A percentile compares a stretch with the other conserved stretches of the same genome.
Evolutionary conservation across 1,284 basidiomycete species (phyloP).

Genomic region (Pisolithus thermaeus): DNA sequence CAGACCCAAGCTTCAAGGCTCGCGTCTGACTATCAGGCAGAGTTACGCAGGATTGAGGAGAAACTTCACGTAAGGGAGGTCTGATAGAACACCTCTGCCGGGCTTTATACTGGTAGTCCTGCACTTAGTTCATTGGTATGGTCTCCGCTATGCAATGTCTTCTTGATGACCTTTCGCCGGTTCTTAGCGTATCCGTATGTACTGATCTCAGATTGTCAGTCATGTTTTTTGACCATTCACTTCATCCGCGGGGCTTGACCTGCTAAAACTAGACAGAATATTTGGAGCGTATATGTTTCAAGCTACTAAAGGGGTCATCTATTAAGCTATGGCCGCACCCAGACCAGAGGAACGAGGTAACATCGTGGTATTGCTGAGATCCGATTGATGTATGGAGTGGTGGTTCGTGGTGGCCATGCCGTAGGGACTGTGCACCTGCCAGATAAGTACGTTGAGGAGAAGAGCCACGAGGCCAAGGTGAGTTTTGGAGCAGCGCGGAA

Average conservation of each 20-base stretch:
- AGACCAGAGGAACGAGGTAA: slow-evolving; percentile 15
- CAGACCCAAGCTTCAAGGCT: slow-evolving; percentile 25
- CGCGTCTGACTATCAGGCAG: slow-evolving; percentile 30
- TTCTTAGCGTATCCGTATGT: not conserved
- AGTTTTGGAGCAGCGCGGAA: not conserved
- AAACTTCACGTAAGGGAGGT: slow-evolving; percentile 27
- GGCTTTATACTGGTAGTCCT: slow-evolving; percentile 21
- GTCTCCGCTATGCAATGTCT: slow-evolving; percentile 12
- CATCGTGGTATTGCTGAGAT: slow-evolving; percentile 18
- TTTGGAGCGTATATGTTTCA: too few relatives aligned
- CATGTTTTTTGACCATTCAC: not conserved
- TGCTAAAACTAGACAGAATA: not conserved
- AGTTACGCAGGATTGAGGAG: slow-evolving; percentile 31
- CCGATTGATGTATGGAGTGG: too few relatives aligned
- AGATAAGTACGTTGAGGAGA: not conserved
- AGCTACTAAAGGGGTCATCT: not conserved
- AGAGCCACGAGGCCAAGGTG: not conserved
- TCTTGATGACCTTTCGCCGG: slow-evolving; percentile 3
- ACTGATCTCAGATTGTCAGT: slow-evolving; percentile 1
- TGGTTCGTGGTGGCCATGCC: too few relatives aligned
- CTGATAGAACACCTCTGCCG: slow-evolving; percentile 9
- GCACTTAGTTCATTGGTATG: slow-evolving; percentile 22
- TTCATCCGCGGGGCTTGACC: not conserved
- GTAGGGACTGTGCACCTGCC: not conserved
- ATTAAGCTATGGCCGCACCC: not conserved